Percentiles rank a stretch among this genome's conserved stretches.
phyloP scores from a whole-genome alignment of 805 yeast genomes.

The Starmerella vitae region DNA sequence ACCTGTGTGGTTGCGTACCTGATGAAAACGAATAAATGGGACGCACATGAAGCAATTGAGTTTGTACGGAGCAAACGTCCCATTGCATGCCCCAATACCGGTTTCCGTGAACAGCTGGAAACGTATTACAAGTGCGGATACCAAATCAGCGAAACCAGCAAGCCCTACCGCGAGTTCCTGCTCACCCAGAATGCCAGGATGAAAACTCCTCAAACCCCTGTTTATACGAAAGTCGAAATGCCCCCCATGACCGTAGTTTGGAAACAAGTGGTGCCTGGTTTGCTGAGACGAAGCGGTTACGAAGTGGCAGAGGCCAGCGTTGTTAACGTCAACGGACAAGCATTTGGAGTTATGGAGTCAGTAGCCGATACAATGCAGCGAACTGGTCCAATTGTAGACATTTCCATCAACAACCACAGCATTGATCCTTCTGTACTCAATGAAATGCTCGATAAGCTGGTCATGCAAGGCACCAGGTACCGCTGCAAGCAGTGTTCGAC shows the following conservation, averaged over 20 bases:
- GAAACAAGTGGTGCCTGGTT: conserved; percentile 16
- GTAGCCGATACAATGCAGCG: conserved; percentile 5
- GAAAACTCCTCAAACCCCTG: conserved; percentile 2
- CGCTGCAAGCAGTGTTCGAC: conserved; percentile 78
- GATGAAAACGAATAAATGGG: conserved; percentile 56
- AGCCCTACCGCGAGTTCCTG: conserved; percentile 32
- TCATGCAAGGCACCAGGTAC: conserved; percentile 23
- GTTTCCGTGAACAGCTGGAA: conserved; percentile 58
- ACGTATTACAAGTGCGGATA: conserved; percentile 39
- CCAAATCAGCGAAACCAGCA: conserved; percentile 23
- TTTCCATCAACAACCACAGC: background rate
- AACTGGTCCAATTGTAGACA: background rate
- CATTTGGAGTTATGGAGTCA: conserved; percentile 10
- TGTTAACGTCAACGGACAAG: conserved; percentile 9
- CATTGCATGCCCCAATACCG: conserved; percentile 54
- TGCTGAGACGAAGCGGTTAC: background rate
- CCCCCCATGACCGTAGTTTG: conserved; percentile 17
- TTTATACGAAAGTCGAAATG: conserved; percentile 30
- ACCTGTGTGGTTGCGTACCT: conserved; percentile 78
- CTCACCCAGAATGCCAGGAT: conserved; percentile 25
- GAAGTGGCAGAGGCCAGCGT: background rate
- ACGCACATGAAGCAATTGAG: conserved; percentile 49
- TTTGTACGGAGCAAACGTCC: conserved; percentile 57
- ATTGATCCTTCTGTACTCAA: conserved; percentile 4
- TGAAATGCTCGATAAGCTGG: conserved; percentile 13